Base-by-base conservation (phyloP, 805 yeast species). In the Saccharomycodes ludwigii region DNA sequence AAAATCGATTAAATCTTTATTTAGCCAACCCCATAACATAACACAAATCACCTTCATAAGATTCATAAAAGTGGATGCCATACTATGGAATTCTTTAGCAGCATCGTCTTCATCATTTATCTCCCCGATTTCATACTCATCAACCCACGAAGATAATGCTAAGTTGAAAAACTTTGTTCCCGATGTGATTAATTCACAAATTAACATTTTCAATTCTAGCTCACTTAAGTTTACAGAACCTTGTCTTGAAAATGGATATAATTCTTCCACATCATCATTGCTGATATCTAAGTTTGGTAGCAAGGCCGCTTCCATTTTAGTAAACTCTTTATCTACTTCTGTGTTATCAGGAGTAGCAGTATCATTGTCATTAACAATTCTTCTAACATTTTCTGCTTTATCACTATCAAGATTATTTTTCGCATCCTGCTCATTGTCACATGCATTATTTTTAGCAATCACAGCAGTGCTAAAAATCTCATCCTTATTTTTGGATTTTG, bases 111-210 rank as follows among this genome's bases (percentile, higher is more conserved):
- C 37, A 11, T 29, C 35, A 15, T 29, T 32, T 19, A 32, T 36
- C 24, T 36, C 43, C 1, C 46, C 38, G 11, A 33, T 36, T 5
- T 32, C 28, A 12, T 37, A 37, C 10, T 30, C 38, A 6, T 27
- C 33, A 4, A 36, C 40, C 20, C 15, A 27, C 18, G 9, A 28
- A 4, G 5, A 40, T 41, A 27, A 40, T 41, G 1, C 41, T 38
- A 5, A 44, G 52, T 6, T 39, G 9, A 68, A 40, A 36, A 52
- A 61, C 10, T 66, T 59, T 4, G 68, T 57, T 9, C 69, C 66
- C 38, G 69, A 71, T n/a, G 72, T 61, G 36, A 80, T 61, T 40
- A 78, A 74, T 47, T 76, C 84, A 52, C 77, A 85, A 22, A 80
- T 49, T 10, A 80, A 46, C 83, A 77, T 75, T 40, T 70, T 67